Base-by-base conservation (phyloP, 1,139 yeast species). In the Nakaseomyces kungkrabaensis region DNA sequence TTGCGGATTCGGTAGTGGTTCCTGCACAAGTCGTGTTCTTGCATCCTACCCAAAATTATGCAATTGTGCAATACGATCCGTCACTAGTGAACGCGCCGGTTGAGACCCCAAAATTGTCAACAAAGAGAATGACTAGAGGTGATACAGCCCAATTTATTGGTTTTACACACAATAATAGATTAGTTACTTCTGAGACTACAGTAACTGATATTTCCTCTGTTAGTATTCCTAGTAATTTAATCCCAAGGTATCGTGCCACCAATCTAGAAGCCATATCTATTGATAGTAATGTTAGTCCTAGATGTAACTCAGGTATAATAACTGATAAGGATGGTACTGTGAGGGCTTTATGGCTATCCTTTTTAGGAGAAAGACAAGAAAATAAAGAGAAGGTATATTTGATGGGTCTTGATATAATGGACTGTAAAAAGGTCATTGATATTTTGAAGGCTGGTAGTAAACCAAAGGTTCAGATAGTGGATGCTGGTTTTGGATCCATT, bases 31-130 rank as follows among this genome's bases (percentile, higher is more conserved):
- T 88, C 29, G 82, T 82, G 29, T 89, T 88, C 60, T 72, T 88
- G 60, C 97, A 90, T 62, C 97, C 97, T 33, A 80, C 86, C 48
- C 88, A 85, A 60, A 89, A 89, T 60, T 88, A 85, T 67, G 90
- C 95, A 1, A 79, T 90, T 50, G 74, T 89, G 36, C 79, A 86
- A 64, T 90, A 87, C 63, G 96, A 90, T 63, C 92, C 96, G 9
- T 62, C 72, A 2, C 70, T 85, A 51, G 87, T 89, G 29, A 72
- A 72, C 10, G 82, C 85, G 7, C 78, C 80, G 29, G 71, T 81
- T 11, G 67, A 72, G 50, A 77, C 95, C 1, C 95, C 96, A 3
- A 72, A 72, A 51, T 76, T 88, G 56, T 73, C 84, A 46, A 60
- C 68, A 8, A 68, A 61, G 8, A 84, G 87, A 26, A 72, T 89